These are phyloP conservation scores for Paralagenidium karlingii DNA, from an alignment of 352 stramenopile genomes.

Conservation along the genomic window DNA sequence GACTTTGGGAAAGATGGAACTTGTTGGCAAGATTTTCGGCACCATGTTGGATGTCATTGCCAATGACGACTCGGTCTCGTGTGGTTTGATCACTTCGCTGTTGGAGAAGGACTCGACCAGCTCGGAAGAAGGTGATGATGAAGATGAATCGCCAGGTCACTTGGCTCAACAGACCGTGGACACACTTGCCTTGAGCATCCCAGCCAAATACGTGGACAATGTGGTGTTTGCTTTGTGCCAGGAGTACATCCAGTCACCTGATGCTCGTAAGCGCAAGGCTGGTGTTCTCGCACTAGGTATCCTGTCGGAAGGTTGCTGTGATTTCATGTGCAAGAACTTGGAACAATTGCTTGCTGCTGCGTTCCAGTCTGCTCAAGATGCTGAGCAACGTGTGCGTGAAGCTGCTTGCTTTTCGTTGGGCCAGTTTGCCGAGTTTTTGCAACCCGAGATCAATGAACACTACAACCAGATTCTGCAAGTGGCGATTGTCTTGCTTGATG, in stretches of 20 bases:
- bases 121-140: constrained; percentile 30
- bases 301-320: constrained; percentile 93
- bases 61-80: constrained; percentile 61
- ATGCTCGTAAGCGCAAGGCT: constrained; percentile 90
- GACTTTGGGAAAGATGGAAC: constrained; percentile 75
- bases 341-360: constrained; percentile 88
- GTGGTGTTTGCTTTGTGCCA: constrained; percentile 68
- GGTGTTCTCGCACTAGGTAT: constrained; percentile 94
- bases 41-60: constrained; percentile 80
- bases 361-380: constrained; percentile 84
- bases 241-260: constrained; percentile 83
- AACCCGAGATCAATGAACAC: constrained; percentile 94
- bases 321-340: constrained; percentile 92
- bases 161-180: constrained; percentile 78
- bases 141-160: constrained; percentile 69
- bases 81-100: constrained; percentile 72
- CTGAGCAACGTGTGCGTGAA: constrained; percentile 90
- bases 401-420: constrained; percentile 97
- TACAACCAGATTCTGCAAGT: constrained; percentile 93
- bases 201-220: constrained; percentile 70
- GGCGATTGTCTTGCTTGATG: constrained; percentile 91
- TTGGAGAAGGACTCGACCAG: constrained; percentile 51
- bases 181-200: constrained; percentile 65
- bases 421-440: constrained; percentile 96
- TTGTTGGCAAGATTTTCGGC: constrained; percentile 75